Conservation (phyloP, 2,329 filamentous ascomycete species). For the Fusarium caatingaense region DNA sequence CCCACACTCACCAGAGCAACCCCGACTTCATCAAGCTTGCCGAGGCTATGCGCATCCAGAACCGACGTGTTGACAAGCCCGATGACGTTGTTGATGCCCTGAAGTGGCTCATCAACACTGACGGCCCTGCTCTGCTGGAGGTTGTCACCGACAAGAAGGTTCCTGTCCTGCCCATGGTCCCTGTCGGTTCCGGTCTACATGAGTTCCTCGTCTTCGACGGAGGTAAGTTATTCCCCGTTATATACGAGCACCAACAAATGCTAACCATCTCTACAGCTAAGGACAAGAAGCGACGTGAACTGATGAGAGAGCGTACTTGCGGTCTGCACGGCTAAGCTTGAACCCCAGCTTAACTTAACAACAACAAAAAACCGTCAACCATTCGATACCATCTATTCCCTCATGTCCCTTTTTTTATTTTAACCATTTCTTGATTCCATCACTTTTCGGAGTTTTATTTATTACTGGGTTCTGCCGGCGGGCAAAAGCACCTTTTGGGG, state of each 20-base stretch:
- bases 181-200: constrained; percentile 84
- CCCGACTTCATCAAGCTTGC: constrained; percentile 95
- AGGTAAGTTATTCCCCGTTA: constrained; percentile 44
- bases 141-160: constrained; percentile 92
- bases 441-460: constrained; percentile 33
- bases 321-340: constrained; percentile 57
- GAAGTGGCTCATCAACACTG: constrained; percentile 87
- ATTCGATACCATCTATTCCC: constrained; percentile 36
- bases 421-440: constrained; percentile 22
- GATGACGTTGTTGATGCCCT: constrained; percentile 82
- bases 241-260: not conserved
- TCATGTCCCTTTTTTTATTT: constrained; percentile 18
- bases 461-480: constrained; percentile 21
- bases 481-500: constrained; percentile 23
- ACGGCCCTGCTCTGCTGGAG: constrained; percentile 93
- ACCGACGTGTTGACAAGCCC: constrained; percentile 76
- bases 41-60: constrained; percentile 89
- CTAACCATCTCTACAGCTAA: constrained; percentile 65
- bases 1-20: constrained; percentile 93
- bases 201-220: constrained; percentile 75
- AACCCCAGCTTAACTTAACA: constrained; percentile 28
- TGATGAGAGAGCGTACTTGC: constrained; percentile 73
- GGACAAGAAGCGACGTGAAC: constrained; percentile 73
- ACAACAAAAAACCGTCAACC: not conserved
- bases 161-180: constrained; percentile 98